A percentile compares a stretch with the other conserved stretches of the same genome.
These are phyloP conservation scores for Pichia sp. DNA, from an alignment of 1,139 yeast genomes.

Conservation along the genomic window DNA sequence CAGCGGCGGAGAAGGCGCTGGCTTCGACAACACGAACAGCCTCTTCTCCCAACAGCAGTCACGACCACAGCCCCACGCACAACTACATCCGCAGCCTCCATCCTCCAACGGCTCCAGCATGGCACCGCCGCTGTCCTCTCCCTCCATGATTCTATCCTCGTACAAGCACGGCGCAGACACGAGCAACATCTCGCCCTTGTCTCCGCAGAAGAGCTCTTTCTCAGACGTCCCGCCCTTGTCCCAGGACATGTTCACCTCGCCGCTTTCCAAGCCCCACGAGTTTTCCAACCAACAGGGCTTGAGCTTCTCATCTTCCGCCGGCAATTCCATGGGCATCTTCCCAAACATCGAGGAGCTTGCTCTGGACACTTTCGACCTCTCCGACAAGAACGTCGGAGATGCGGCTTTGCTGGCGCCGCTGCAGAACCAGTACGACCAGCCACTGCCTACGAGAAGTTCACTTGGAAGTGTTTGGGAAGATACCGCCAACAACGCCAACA, in stretches of 20 bases:
- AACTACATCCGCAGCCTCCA: constrained; percentile 3
- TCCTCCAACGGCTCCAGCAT: background rate
- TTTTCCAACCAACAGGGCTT: background rate
- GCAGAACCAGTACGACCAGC: background rate
- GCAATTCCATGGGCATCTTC: constrained; percentile 6
- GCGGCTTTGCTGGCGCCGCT: background rate
- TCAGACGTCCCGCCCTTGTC: constrained; percentile 2
- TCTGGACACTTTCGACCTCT: background rate
- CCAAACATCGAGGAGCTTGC: constrained; percentile 10
- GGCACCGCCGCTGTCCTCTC: background rate
- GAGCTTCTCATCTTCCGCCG: background rate
- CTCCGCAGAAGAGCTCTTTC: constrained; percentile 9
- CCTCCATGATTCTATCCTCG: background rate
- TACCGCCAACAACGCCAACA: background rate
- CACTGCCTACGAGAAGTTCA: background rate
- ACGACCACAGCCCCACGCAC: background rate
- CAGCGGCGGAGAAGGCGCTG: background rate
- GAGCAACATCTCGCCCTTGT: constrained; percentile 5
- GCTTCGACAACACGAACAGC: background rate
- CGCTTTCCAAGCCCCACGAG: constrained; percentile 4
- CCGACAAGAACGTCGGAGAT: background rate
- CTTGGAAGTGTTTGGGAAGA: constrained; percentile 2
- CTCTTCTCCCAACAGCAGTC: no score
- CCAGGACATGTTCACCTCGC: constrained; percentile 5
- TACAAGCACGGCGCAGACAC: background rate